These are phyloP conservation scores for Astrothelium macrocarpum DNA, from an alignment of 495 filamentous ascomycete species.

Conservation along the genomic window DNA sequence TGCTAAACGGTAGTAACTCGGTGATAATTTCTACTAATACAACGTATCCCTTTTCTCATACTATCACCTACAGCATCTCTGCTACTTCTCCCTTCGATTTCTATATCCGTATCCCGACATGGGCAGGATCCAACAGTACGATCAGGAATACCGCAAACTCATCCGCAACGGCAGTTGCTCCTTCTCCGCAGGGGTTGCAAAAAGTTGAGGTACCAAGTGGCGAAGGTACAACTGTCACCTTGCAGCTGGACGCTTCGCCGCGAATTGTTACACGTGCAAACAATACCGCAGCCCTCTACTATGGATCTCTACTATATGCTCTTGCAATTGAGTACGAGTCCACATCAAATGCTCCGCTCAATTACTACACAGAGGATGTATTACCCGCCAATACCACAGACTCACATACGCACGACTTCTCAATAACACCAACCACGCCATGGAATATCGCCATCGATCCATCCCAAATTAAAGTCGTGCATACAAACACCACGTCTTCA, in stretches of 20 bases:
- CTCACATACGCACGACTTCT: conserved; percentile 28
- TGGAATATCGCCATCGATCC: conserved; percentile 47
- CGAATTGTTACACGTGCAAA: conserved; percentile 36
- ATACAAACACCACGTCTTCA: conserved; percentile 10
- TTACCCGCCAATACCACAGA: conserved; percentile 33
- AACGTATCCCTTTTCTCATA: conserved; percentile 44
- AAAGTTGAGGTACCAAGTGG: conserved; percentile 27
- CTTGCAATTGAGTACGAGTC: conserved; percentile 34
- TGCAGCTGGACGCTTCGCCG: conserved; percentile 24
- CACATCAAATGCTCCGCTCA: conserved; percentile 20
- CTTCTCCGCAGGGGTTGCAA: conserved; percentile 26
- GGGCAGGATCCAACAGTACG: conserved; percentile 32
- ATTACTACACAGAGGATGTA: conserved; percentile 15
- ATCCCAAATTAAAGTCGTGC: conserved; percentile 28
- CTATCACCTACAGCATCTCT: conserved; percentile 39
- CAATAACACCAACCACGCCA: conserved; percentile 16
- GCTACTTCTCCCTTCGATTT: conserved; percentile 36
- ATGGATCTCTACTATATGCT: conserved; percentile 47
- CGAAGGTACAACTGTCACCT: conserved; percentile 18
- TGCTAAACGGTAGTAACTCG: conserved; percentile 15
- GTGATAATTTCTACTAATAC: conserved; percentile 37
- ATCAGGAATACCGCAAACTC: conserved; percentile 1
- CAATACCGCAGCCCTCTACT: conserved; percentile 44
- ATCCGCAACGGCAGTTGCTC: conserved; percentile 15
- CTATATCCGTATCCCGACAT: conserved; percentile 42